Percentiles rank a stretch among this genome's conserved stretches.
Conservation (phyloP, 495 filamentous ascomycete genomes). For the Xylaria bambusicola region DNA sequence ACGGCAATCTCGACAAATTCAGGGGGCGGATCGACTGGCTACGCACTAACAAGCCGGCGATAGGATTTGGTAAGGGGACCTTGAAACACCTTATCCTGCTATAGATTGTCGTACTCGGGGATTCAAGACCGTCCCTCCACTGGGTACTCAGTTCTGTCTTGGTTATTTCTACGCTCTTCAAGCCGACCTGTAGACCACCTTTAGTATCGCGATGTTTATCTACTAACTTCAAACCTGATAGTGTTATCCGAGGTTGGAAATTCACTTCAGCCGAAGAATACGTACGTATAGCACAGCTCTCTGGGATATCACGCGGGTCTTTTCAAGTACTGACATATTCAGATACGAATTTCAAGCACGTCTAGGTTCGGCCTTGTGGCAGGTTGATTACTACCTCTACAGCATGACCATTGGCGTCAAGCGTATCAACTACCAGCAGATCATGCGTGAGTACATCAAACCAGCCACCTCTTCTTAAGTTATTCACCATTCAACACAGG, state of each 20-base stretch:
- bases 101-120: neutral
- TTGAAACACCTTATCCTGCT: neutral
- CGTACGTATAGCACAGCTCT: conserved; percentile 15
- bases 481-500: too few species aligned
- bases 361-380: conserved; percentile 33
- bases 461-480: too few species aligned
- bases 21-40: conserved; percentile 27
- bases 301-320: too few species aligned
- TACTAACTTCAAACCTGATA: neutral
- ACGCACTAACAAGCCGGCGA: conserved; percentile 20
- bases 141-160: neutral
- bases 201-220: neutral
- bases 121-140: too few species aligned
- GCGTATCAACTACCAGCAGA: conserved; percentile 36
- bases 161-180: neutral
- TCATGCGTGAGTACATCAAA: conserved; percentile 32
- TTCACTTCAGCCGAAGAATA: conserved; percentile 26
- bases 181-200: neutral
- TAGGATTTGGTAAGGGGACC: conserved; percentile 21
- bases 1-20: conserved; percentile 27
- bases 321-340: too few species aligned
- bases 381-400: conserved; percentile 34
- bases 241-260: conserved; percentile 35
- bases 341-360: conserved; percentile 24
- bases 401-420: conserved; percentile 27